Evolutionary conservation across 345 rosid genomes (phyloP), one percentile per base, ranked within the genome.

Genomic region (Gossypium longicalyx): DNA sequence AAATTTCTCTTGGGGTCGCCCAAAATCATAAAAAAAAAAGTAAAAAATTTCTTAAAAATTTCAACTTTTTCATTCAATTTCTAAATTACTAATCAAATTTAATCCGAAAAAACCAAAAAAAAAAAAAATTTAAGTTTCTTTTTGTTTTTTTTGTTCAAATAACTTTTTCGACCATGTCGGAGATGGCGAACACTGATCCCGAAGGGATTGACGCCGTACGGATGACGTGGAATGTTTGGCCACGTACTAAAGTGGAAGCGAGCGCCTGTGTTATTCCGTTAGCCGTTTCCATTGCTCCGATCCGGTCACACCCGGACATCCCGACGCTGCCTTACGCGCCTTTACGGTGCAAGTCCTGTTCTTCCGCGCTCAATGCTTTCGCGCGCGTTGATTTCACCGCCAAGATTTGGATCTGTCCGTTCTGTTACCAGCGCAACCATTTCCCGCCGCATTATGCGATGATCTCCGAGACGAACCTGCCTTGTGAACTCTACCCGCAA

Each of bases 381-480:
- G 61, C 91, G 4, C 90, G 88, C 53, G 99, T 93, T 17, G 99
- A 95, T 80, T 91, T 88, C 87, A 47, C 81, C 1, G 97, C 89
- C 72, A 93, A 89, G 93, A 90, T 90, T 89, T 95, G 99, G 99
- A 93, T 87, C 86, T 95, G 99, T 65, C 99, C 97, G 43, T 90
- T 95, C 81, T 95, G 99, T 74, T 91, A 34, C 77, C 96, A 90
- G 73, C 87, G 97, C 66, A 95, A 84, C 73, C 83, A 77, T 69
- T 95, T 95, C 75, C 98, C 99, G 0, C 84, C 90, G 9, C 90
- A 91, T 71, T 95, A 95, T 74, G 74, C 85, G 49, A 79, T 77
- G 84, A 93, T 96, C 90, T 93, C 99, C 19, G 97, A 91, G 67
- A 87, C 83, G 44, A 91, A 93, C 73, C 86, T 93, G 62, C 98